These are phyloP conservation scores for Dentipellis sp. DNA, from an alignment of 768 basidiomycete genomes.

Conservation along the genomic window DNA sequence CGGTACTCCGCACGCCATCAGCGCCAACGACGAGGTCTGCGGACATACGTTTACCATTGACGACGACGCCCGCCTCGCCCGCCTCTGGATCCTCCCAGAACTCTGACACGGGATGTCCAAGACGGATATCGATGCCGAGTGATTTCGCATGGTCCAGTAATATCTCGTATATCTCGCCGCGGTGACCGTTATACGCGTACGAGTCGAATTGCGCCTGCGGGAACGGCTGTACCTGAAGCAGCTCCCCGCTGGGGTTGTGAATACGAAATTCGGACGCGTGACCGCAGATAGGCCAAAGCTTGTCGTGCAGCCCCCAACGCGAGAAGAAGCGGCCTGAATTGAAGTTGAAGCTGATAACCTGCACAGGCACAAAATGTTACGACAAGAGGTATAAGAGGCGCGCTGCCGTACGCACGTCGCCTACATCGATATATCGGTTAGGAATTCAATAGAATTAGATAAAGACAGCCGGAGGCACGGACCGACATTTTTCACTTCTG, in stretches of 20 bases:
- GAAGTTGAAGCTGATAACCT: conserved; percentile 14
- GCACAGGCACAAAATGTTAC: not conserved
- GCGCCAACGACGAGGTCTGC: conserved; percentile 19
- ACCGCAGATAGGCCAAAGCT: conserved; percentile 16
- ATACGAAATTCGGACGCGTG: conserved; percentile 9
- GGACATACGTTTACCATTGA: conserved; percentile 11
- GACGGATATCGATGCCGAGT: conserved; percentile 15
- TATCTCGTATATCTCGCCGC: conserved; percentile 17
- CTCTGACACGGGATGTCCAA: conserved; percentile 13
- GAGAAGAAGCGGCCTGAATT: conserved; percentile 18
- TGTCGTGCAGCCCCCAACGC: conserved; percentile 18
- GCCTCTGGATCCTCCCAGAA: conserved; percentile 12
- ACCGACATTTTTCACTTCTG: conserved; percentile 11
- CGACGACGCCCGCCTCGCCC: conserved; percentile 11
- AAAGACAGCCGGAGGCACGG: conserved; percentile 1
- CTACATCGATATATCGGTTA: conserved; percentile 1
- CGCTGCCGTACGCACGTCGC: conserved; percentile 8
- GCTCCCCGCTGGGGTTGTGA: conserved; percentile 17
- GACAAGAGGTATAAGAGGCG: not conserved
- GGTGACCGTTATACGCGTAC: conserved; percentile 21
- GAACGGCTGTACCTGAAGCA: conserved; percentile 15
- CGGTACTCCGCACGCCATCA: conserved; percentile 18
- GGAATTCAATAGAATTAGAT: not conserved
- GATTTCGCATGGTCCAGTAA: conserved; percentile 15
- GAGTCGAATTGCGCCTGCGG: conserved; percentile 10